Base-by-base conservation (phyloP, 2,329 filamentous ascomycete genomes). In the Pseudocercospora crystallina region DNA sequence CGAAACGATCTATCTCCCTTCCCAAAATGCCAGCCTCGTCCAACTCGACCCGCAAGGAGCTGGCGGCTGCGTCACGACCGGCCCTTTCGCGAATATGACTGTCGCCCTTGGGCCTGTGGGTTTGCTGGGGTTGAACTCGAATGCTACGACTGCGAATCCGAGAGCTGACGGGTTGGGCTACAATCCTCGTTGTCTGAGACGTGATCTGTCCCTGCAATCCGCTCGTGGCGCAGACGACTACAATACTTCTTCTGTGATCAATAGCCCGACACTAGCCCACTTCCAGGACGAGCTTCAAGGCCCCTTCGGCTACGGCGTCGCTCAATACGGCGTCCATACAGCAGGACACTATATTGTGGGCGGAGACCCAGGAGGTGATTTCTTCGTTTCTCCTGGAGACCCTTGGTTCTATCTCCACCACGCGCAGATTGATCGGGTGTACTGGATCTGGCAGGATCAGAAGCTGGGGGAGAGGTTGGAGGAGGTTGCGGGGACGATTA, bases 31-130 rank as follows among this genome's bases (percentile, higher is more conserved):
- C 5, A 43, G 49, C 11, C 26, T 73, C 52, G 68, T 61, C 30
- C 54, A 76, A 5, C 35, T 58, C 12, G 76, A 74, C 1, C 34
- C 73, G 0, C 80, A 78, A n/a, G 70, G 70, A 0, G 80, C 80
- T 10, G 80, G 80, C 32, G 80, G 80, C 2, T 83, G 80, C 61
- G 70, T 84, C 2, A 71, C 61, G 8, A 69, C 67, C 1, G 79
- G 79, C 0, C 78, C 79, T 0, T 80, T 81, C 65, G 43, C 66
- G 37, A 59, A 65, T 43, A 53, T 65, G 11, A 65, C 65, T 5
- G 48, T 56, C 34, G 39, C 42, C 20, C 47, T 56, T 10, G 54
- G 56, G 8, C 46, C 56, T 17, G 34, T 58, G 5, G 20, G 3
- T 26, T 26, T 26, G 20, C 3, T 26, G 20, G 20, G 20, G 3